Evolutionary conservation across 164 flowering plant genomes (phyloP).

Genomic region (Annona squamosa): DNA sequence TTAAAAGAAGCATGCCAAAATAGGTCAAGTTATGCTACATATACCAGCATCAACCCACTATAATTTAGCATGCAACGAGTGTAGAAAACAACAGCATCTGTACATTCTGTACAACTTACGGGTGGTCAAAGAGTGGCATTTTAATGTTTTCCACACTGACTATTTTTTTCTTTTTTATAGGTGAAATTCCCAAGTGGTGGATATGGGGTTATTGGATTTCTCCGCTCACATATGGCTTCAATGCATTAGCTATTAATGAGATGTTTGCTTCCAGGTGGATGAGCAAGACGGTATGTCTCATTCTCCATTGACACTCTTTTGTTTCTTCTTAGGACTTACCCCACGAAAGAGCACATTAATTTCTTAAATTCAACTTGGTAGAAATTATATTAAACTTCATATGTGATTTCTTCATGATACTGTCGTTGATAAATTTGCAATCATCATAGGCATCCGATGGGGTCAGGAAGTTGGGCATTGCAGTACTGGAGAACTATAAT

Average conservation of each 20-base stretch:
- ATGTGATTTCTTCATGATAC: background rate
- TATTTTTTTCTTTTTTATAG: constrained; percentile 23
- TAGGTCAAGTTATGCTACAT: background rate
- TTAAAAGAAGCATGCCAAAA: too few species aligned
- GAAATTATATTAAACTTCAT: too few species aligned
- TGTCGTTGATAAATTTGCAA: background rate
- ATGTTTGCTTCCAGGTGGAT: constrained; percentile 41
- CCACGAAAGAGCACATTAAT: background rate
- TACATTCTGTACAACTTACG: background rate
- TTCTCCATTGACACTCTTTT: background rate
- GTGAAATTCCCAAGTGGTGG: constrained; percentile 57
- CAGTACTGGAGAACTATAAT: constrained; percentile 15
- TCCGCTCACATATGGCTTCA: constrained; percentile 30
- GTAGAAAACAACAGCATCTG: background rate
- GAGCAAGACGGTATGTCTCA: constrained; percentile 18
- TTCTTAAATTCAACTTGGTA: too few species aligned
- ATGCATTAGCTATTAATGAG: constrained; percentile 35
- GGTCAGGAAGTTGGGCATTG: constrained; percentile 21
- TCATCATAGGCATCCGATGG: constrained; percentile 23
- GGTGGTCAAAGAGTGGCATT: background rate
- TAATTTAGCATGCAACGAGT: too few species aligned
- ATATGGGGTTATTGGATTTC: constrained; percentile 40
- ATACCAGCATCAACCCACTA: background rate
- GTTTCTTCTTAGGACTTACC: background rate
- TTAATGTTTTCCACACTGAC: background rate